Base-by-base conservation (phyloP, 352 stramenopile species). In the Blastocystis sp. region DNA sequence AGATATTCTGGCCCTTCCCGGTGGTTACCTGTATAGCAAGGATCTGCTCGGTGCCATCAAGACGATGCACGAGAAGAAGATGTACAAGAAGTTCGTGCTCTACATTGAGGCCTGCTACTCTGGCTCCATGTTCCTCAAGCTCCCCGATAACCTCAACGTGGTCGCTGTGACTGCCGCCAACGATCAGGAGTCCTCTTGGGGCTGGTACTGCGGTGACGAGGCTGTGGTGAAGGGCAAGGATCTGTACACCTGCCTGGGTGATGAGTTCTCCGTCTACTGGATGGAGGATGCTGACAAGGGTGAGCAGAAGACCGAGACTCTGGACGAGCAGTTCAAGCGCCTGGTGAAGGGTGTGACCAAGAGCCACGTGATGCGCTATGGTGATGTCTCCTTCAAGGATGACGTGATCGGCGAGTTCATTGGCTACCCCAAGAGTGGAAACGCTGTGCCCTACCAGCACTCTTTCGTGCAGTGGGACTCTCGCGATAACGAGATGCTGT, bases 261-360 rank as follows among this genome's bases (percentile, higher is more conserved):
- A 88, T 28, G 78, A 95, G 52, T 95, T 95, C 89, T 95, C 92
- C 43, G 89, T 96, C 45, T 94, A 95, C 65, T 96, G 93, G 93
- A 95, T 96, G 93, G 91, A 95, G 76, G 93, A 96, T 90, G 95
- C 93, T 71, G 93, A 96, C 76, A 88, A 91, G 57, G 94, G 92
- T 4, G 92, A 95, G 71, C 24, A 28, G 11, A 93, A 80, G 2
- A 52, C 66, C 3, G 93, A 96, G 74, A 93, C 93, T 10, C 89
- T 96, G n/a, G 91, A 88, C 38, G 88, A 92, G 57, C 94, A 96
- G 87, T 80, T 80, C 70, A 71, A 92, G 24, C 89, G 90, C 19
- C 91, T 95, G 38, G 93, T 94, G 90, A 90, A 91, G 3, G 89
- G 90, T 89, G 95, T 93, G 6, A 92, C 89, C 60, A 91, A 92